phyloP scores from a whole-genome alignment of 1,284 basidiomycete genomes.

The Takashimella tepidaria region DNA sequence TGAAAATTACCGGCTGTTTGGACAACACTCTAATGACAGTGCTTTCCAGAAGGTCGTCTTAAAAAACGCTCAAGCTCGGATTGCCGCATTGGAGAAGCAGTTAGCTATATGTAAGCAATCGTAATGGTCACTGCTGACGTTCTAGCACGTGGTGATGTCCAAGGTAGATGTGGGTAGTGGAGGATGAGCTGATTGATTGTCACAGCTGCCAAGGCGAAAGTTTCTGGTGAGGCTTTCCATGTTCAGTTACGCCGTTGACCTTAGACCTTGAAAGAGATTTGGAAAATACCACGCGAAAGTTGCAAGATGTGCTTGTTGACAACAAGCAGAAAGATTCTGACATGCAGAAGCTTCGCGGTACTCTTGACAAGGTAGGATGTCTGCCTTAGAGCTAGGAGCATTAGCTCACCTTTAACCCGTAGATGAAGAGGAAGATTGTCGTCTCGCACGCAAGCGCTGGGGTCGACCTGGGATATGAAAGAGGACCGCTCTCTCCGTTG shows the following conservation, averaged over 20 bases:
- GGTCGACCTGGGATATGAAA: neutral
- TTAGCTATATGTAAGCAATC: conserved; percentile 15
- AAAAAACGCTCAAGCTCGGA: conserved; percentile 22
- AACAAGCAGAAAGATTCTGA: neutral
- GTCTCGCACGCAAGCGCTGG: neutral
- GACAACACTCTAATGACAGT: conserved; percentile 7
- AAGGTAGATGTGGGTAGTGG: conserved; percentile 11
- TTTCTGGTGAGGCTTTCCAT: conserved; percentile 9
- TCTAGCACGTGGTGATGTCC: conserved; percentile 16
- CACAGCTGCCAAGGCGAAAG: conserved; percentile 15
- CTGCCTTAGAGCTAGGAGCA: too few relatives aligned
- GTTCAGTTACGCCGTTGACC: neutral
- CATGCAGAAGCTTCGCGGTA: neutral
- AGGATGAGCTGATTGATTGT: neutral
- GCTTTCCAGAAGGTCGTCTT: conserved; percentile 23
- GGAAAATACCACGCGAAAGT: neutral
- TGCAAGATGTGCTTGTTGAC: neutral
- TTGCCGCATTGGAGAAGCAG: conserved; percentile 17
- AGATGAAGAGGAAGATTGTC: neutral
- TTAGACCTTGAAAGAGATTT: neutral
- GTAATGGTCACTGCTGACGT: neutral
- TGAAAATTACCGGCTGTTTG: conserved; percentile 1
- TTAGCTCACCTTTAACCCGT: too few relatives aligned
- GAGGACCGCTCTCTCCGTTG: neutral
- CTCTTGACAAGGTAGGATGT: neutral